Percentiles rank a stretch among this genome's conserved stretches.
Conservation (phyloP, 768 basidiomycete species). For the Auriscalpium microsporum region DNA sequence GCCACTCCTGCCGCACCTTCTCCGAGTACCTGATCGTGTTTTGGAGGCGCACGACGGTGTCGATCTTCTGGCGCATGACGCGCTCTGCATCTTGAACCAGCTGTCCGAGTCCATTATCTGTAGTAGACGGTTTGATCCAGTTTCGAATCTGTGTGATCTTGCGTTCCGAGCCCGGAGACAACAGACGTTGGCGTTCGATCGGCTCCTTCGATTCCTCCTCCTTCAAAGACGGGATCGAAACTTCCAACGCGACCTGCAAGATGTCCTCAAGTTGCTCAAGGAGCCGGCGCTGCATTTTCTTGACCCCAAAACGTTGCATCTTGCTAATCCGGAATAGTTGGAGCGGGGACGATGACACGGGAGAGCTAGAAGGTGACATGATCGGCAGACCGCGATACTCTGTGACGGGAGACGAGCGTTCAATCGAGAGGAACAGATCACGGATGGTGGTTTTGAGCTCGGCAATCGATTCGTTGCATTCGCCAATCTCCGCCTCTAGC, state of each 20-base stretch:
- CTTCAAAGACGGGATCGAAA: constrained; percentile 81
- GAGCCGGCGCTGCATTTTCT: constrained; percentile 72
- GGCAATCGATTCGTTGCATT: constrained; percentile 86
- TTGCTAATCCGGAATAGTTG: constrained; percentile 65
- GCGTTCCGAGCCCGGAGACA: constrained; percentile 84
- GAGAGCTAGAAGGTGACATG: constrained; percentile 63
- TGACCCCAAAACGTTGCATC: constrained; percentile 72
- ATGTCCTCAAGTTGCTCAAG: constrained; percentile 86
- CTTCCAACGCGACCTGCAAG: constrained; percentile 66
- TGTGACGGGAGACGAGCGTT: constrained; percentile 58
- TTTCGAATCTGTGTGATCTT: constrained; percentile 75
- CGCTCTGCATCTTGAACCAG: constrained; percentile 84
- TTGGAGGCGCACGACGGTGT: constrained; percentile 91
- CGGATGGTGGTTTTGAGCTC: constrained; percentile 85
- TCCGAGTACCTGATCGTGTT: constrained; percentile 96
- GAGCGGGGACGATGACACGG: constrained; percentile 64
- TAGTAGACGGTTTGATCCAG: constrained; percentile 81
- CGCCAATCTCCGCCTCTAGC: constrained; percentile 88
- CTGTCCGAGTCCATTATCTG: constrained; percentile 76
- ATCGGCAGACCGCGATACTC: constrained; percentile 89
- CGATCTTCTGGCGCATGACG: constrained; percentile 87
- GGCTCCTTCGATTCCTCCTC: constrained; percentile 90
- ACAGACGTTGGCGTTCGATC: constrained; percentile 83
- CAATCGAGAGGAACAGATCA: constrained; percentile 64
- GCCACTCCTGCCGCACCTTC: constrained; percentile 96